Evolutionary conservation across 2,329 filamentous ascomycete species (phyloP).

Genomic region (Aureobasidium sp.): DNA sequence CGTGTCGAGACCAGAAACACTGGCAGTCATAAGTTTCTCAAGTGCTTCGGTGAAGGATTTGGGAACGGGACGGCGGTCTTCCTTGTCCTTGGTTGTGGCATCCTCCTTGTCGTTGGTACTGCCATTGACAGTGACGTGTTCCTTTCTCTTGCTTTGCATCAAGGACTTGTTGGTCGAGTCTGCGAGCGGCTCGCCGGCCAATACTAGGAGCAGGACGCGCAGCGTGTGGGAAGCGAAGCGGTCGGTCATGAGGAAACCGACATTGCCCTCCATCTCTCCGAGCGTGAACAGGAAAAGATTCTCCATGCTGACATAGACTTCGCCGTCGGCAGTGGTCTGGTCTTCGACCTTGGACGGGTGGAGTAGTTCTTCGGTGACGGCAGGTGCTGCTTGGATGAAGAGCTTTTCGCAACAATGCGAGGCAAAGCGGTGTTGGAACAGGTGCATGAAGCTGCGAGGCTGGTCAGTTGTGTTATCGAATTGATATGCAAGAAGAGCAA

Average conservation of each 20-base stretch:
- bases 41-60: slow-evolving; percentile 69
- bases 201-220: slow-evolving; percentile 74
- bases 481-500: slow-evolving; percentile 16
- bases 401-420: slow-evolving; percentile 95
- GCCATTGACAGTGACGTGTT: slow-evolving; percentile 61
- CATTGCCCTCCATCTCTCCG: slow-evolving; percentile 78
- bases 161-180: slow-evolving; percentile 62
- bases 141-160: slow-evolving; percentile 89
- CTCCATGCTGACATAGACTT: slow-evolving; percentile 64
- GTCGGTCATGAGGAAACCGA: slow-evolving; percentile 80
- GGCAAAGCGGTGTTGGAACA: slow-evolving; percentile 92
- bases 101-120: slow-evolving; percentile 32
- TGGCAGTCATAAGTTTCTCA: slow-evolving; percentile 74
- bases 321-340: slow-evolving; percentile 37
- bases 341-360: slow-evolving; percentile 40
- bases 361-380: slow-evolving; percentile 66
- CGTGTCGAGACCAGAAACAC: slow-evolving; percentile 66
- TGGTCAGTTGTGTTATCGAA: background rate
- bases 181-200: slow-evolving; percentile 76
- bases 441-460: slow-evolving; percentile 60
- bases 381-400: slow-evolving; percentile 73
- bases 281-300: slow-evolving; percentile 75
- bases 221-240: slow-evolving; percentile 85
- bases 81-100: slow-evolving; percentile 16
- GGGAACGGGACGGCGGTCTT: slow-evolving; percentile 59